phyloP scores from a whole-genome alignment of 306 rosid species.

The barrel medic (Medicago truncatula) region DNA sequence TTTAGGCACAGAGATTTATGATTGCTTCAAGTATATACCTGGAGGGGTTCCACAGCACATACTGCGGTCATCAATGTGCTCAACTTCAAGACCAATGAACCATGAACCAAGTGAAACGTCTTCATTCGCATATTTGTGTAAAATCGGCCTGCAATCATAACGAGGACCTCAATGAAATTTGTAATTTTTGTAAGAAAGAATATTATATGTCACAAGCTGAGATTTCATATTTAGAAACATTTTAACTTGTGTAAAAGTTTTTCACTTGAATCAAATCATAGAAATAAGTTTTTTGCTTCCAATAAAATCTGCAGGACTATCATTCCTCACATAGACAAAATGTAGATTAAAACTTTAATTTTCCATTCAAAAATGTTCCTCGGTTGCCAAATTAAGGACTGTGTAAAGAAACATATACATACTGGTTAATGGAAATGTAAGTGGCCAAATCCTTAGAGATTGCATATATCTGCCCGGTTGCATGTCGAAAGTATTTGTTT shows the following conservation, averaged over 20 bases:
- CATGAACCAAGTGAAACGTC: conserved; percentile 98
- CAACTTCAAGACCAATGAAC: conserved; percentile 97
- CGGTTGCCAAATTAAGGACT: conserved; percentile 27
- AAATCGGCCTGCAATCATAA: conserved; percentile 73
- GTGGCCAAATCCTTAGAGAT: conserved; percentile 91
- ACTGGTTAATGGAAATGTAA: conserved; percentile 89
- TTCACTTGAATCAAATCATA: conserved; percentile 9
- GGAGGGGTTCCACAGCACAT: conserved; percentile 99
- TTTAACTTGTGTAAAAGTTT: neutral
- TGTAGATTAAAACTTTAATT: conserved; percentile 1
- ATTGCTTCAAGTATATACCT: conserved; percentile 58
- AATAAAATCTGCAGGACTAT: conserved; percentile 10
- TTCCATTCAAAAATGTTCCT: conserved; percentile 6
- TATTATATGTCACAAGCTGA: neutral
- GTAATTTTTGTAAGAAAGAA: neutral
- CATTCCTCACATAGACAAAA: neutral
- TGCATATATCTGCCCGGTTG: conserved; percentile 99
- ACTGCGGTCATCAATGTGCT: conserved; percentile 91
- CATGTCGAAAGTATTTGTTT: conserved; percentile 93
- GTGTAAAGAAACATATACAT: conserved; percentile 44
- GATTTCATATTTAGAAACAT: conserved; percentile 1
- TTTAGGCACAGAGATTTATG: neutral
- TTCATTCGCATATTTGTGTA: conserved; percentile 97
- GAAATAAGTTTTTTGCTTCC: conserved; percentile 15
- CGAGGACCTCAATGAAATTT: conserved; percentile 27